These are phyloP conservation scores for Cladobotryum protrusum DNA, from an alignment of 2,329 filamentous ascomycete species.

Conservation along the genomic window DNA sequence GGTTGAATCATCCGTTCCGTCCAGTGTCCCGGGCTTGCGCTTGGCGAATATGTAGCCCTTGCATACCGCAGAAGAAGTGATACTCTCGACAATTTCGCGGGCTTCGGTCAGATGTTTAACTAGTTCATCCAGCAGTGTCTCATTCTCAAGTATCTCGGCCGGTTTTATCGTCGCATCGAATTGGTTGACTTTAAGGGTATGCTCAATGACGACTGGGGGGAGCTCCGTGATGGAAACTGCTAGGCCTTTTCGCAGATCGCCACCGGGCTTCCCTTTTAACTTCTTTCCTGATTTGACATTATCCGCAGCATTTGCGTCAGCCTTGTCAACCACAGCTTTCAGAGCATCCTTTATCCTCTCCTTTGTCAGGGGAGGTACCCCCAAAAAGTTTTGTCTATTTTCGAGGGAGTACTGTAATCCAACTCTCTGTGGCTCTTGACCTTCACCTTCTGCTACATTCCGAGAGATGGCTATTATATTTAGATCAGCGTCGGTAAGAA, in stretches of 20 bases:
- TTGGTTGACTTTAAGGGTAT: conserved; percentile 63
- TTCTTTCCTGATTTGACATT: conserved; percentile 44
- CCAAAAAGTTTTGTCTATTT: conserved; percentile 75
- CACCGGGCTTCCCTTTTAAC: conserved; percentile 65
- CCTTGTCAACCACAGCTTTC: conserved; percentile 56
- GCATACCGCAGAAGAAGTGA: conserved; percentile 58
- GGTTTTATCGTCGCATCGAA: conserved; percentile 66
- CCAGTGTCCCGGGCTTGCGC: conserved; percentile 30
- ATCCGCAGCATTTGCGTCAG: conserved; percentile 37
- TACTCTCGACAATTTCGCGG: conserved; percentile 59
- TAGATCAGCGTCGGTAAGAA: conserved; percentile 78
- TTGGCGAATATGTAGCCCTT: conserved; percentile 88
- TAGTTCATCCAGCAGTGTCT: conserved; percentile 58
- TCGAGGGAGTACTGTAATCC: conserved; percentile 75
- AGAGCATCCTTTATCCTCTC: conserved; percentile 67
- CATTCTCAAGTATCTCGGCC: conserved; percentile 62
- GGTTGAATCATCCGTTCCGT: conserved; percentile 24
- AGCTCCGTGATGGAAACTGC: conserved; percentile 82
- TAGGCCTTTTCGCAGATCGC: conserved; percentile 72
- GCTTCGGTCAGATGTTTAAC: conserved; percentile 65
- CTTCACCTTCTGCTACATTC: conserved; percentile 71
- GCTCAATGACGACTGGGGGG: conserved; percentile 81
- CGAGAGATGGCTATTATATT: conserved; percentile 77
- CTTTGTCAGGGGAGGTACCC: conserved; percentile 66
- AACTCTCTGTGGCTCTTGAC: conserved; percentile 74